A percentile compares a stretch with the other conserved stretches of the same genome.
Evolutionary conservation across 1,139 yeast genomes (phyloP).

Genomic region (Yamadazyma pseudoaaseri): DNA sequence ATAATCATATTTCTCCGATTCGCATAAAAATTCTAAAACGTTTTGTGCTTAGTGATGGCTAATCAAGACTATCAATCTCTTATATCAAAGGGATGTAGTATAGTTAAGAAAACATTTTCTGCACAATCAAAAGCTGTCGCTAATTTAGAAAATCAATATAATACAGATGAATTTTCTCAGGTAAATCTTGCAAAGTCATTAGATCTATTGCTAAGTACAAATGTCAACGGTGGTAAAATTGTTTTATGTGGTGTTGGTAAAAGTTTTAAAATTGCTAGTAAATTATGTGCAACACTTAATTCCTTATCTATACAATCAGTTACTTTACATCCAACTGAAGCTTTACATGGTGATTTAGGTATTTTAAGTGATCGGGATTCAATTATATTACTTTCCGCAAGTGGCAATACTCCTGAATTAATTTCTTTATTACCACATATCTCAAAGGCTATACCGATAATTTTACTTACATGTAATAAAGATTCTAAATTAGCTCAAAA

Average conservation of each 20-base stretch:
- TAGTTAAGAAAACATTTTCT: conserved; percentile 21
- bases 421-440: conserved; percentile 58
- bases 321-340: conserved; percentile 78
- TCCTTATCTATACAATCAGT: conserved; percentile 73
- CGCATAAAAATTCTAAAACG: too few relatives aligned
- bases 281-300: conserved; percentile 78
- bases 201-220: conserved; percentile 49
- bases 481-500: conserved; percentile 45
- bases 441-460: conserved; percentile 50
- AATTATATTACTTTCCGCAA: conserved; percentile 67
- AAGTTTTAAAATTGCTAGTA: conserved; percentile 73
- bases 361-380: conserved; percentile 61
- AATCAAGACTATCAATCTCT: too few relatives aligned
- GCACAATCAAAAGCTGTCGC: conserved; percentile 36
- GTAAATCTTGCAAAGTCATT: conserved; percentile 51
- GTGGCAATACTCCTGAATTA: conserved; percentile 84
- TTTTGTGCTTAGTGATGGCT: too few relatives aligned
- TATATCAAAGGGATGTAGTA: conserved; percentile 11
- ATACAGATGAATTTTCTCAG: conserved; percentile 41
- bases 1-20: too few relatives aligned
- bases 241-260: conserved; percentile 84
- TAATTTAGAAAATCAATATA: conserved; percentile 29
- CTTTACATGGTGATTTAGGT: conserved; percentile 89
- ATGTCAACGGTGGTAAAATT: conserved; percentile 58
- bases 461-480: conserved; percentile 63